A percentile compares a stretch with the other conserved stretches of the same genome.
These are phyloP conservation scores for Xylaria sp. DNA, from an alignment of 495 filamentous ascomycete species.

Conservation along the genomic window DNA sequence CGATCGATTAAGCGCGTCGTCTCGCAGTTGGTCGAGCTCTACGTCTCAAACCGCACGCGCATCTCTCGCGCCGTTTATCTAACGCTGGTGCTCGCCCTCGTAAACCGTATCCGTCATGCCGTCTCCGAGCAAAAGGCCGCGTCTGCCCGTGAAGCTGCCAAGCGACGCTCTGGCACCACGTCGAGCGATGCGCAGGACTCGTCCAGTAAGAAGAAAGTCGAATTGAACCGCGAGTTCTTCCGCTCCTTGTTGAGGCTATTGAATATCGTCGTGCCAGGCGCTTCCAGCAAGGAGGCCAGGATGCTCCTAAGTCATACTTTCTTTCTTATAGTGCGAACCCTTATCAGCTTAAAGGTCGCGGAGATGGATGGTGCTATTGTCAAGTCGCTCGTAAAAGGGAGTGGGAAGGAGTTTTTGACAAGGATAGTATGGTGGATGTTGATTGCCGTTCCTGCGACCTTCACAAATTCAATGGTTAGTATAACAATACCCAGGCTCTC, in stretches of 20 bases:
- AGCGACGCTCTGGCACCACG: conserved; percentile 63
- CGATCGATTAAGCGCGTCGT: conserved; percentile 77
- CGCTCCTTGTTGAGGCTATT: conserved; percentile 79
- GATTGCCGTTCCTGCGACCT: conserved; percentile 95
- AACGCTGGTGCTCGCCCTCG: conserved; percentile 85
- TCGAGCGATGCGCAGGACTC: conserved; percentile 51
- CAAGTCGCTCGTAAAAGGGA: conserved; percentile 87
- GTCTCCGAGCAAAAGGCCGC: conserved; percentile 93
- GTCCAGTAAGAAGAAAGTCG: conserved; percentile 78
- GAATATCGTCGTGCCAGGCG: conserved; percentile 87
- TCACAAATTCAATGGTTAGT: conserved; percentile 97
- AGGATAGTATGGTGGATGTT: conserved; percentile 98
- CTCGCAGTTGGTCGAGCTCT: conserved; percentile 73
- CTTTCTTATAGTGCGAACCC: conserved; percentile 81
- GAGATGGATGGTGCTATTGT: conserved; percentile 94
- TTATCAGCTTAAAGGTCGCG: conserved; percentile 94
- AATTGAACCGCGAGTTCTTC: conserved; percentile 96
- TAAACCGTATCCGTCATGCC: conserved; percentile 89
- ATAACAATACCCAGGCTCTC: conserved; percentile 37
- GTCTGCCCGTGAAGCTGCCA: conserved; percentile 70
- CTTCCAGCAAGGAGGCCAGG: conserved; percentile 85
- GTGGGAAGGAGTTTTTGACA: conserved; percentile 86
- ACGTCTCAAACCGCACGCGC: conserved; percentile 83
- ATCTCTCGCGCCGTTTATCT: conserved; percentile 93
- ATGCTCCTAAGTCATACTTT: conserved; percentile 84